Evolutionary conservation across 495 filamentous ascomycete genomes (phyloP), one percentile per base, ranked within the genome.

Genomic region (Podospora australis): DNA sequence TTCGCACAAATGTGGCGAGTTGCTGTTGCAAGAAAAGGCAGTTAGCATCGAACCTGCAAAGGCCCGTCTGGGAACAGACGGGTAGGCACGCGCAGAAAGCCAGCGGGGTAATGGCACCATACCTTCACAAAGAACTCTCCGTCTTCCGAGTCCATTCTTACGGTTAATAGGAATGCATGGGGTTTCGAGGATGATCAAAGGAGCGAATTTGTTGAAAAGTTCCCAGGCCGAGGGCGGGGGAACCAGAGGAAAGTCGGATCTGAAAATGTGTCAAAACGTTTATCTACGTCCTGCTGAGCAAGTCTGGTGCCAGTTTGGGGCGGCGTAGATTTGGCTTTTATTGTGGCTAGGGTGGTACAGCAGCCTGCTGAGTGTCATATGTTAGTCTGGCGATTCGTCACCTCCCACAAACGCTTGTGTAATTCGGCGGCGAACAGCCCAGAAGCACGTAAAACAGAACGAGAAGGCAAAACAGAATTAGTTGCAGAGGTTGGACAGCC

Each of bases 1-100:
- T 95, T 47, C 91, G 87, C 63, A 98, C 89, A 70, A 95, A 97
- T 65, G 82, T 84, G 54, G 91, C 90, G 53, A 98, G 78, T 71
- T 92, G 92, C 90, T 96, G 53, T 48, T 35, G 19, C n/a, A n/a
- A 9, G 13, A 17, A 17, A 23, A 53, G 32, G n/a, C 36, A 40
- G 34, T 41, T 34, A 23, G 30, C 38, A 26, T n/a, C n/a, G n/a
- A n/a, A n/a, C 19, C 23, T 24, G 40, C 42, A 36, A 19, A n/a
- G n/a, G n/a, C n/a, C n/a, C n/a, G n/a, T n/a, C n/a, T n/a, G n/a
- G n/a, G n/a, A n/a, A n/a, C n/a, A n/a, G n/a, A n/a, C n/a, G 22
- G 25, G n/a, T 21, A 11, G 34, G 20, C 6, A 32, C 32, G 19
- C 8, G 10, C 21, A 19, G 22, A 14, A 19, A 30, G 14, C 23